These are phyloP conservation scores for Tylopilus subfusipes DNA, from an alignment of 768 basidiomycete species.

Conservation along the genomic window DNA sequence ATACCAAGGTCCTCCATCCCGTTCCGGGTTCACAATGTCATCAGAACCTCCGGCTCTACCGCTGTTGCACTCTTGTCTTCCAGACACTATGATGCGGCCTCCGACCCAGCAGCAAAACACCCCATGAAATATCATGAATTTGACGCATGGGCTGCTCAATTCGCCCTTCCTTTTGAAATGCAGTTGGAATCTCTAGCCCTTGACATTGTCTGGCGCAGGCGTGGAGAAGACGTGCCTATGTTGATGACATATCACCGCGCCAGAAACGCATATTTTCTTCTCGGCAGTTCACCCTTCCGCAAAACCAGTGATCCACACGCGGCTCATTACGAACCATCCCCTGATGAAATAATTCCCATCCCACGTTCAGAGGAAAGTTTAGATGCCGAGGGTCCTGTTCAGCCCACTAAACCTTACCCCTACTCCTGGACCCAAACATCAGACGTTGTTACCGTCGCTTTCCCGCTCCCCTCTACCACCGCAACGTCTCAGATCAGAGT, in stretches of 20 bases:
- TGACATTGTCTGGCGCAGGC: conserved; percentile 64
- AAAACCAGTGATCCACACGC: conserved; percentile 33
- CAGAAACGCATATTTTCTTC: conserved; percentile 48
- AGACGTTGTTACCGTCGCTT: conserved; percentile 78
- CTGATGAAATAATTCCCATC: conserved; percentile 67
- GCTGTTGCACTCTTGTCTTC: conserved; percentile 59
- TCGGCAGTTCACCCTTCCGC: conserved; percentile 57
- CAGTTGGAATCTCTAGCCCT: conserved; percentile 35
- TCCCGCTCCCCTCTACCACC: conserved; percentile 76
- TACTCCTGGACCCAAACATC: conserved; percentile 92
- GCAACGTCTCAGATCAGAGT: conserved; percentile 63
- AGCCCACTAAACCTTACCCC: conserved; percentile 58
- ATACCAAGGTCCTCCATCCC: conserved; percentile 31
- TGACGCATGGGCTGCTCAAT: conserved; percentile 61
- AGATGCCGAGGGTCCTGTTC: conserved; percentile 33
- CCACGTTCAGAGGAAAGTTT: conserved; percentile 60
- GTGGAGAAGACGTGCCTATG: conserved; percentile 68
- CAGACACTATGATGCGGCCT: conserved; percentile 39
- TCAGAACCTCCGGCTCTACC: conserved; percentile 33
- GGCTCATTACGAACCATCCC: conserved; percentile 51
- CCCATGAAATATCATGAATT: conserved; percentile 43
- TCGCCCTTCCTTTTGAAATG: conserved; percentile 43
- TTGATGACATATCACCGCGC: conserved; percentile 47
- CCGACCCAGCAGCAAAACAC: conserved; percentile 15
- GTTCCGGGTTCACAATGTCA: conserved; percentile 39